Conservation (phyloP, 1,284 basidiomycete genomes). For the Ganoderma lingzhi region DNA sequence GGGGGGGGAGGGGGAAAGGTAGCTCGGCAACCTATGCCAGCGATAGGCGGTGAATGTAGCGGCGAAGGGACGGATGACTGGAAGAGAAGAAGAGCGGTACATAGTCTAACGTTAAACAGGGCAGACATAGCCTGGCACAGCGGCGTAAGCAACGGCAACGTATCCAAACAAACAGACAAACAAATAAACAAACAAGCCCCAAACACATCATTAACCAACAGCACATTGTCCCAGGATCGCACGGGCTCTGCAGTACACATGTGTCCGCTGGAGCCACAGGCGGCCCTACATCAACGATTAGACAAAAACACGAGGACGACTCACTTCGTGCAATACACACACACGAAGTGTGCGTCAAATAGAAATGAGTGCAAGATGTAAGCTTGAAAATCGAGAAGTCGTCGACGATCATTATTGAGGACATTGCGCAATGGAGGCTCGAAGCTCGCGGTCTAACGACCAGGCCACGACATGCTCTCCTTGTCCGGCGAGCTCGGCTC, state of each 20-base stretch:
- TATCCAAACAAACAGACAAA: neutral
- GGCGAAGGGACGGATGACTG: neutral
- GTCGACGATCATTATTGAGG: neutral
- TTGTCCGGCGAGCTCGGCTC: slow-evolving; percentile 41
- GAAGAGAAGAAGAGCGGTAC: neutral
- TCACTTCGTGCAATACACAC: neutral
- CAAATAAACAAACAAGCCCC: neutral
- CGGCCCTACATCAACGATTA: neutral
- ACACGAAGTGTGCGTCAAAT: neutral
- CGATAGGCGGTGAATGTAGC: neutral
- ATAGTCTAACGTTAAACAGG: neutral
- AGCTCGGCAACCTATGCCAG: neutral
- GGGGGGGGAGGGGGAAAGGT: neutral
- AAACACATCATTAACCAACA: slow-evolving; percentile 1
- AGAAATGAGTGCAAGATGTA: neutral
- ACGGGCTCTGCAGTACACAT: neutral
- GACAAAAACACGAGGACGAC: neutral
- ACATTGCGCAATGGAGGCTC: neutral
- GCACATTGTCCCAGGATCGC: neutral
- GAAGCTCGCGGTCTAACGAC: slow-evolving; percentile 17
- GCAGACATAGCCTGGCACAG: neutral
- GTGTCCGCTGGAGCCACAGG: slow-evolving; percentile 6
- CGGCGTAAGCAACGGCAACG: neutral
- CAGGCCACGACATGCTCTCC: slow-evolving; percentile 34
- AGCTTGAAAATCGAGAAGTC: neutral